Conservation (phyloP, 331 rosid genomes). For the Saraca asoca region DNA sequence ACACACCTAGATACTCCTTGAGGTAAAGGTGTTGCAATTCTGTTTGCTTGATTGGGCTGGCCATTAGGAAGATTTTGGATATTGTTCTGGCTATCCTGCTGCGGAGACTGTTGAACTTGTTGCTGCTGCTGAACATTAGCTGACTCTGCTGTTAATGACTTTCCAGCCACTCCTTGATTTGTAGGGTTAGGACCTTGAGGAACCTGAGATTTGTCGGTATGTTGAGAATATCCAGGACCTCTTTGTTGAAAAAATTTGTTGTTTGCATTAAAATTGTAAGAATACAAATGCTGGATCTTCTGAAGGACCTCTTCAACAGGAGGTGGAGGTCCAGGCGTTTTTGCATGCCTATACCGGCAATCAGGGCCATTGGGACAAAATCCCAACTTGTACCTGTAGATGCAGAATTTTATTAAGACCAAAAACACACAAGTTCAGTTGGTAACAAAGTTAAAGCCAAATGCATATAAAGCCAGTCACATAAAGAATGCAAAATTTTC, state of each 20-base stretch:
- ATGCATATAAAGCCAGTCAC: background rate
- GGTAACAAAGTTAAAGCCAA: conserved; percentile 14
- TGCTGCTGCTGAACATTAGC: conserved; percentile 84
- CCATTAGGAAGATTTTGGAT: conserved; percentile 62
- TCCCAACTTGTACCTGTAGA: conserved; percentile 94
- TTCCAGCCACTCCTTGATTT: conserved; percentile 67
- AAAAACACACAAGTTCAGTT: conserved; percentile 19
- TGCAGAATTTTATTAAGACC: conserved; percentile 27
- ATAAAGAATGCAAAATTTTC: conserved; percentile 4
- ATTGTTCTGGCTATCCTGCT: conserved; percentile 63
- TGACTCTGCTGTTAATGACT: conserved; percentile 70
- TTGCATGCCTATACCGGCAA: conserved; percentile 97
- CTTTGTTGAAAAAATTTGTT: conserved; percentile 79
- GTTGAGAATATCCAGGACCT: conserved; percentile 63
- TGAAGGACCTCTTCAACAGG: conserved; percentile 96
- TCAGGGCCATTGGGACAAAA: conserved; percentile 99
- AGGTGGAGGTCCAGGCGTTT: conserved; percentile 95
- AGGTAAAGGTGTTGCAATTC: conserved; percentile 76
- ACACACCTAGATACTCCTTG: conserved; percentile 99
- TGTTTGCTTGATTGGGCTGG: conserved; percentile 77
- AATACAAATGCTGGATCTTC: conserved; percentile 89
- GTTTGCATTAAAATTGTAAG: conserved; percentile 64
- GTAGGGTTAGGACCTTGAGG: conserved; percentile 58
- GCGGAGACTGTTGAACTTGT: conserved; percentile 77
- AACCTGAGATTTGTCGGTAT: conserved; percentile 71